Percentiles rank a stretch among this genome's conserved stretches.
These are phyloP conservation scores for Fusarium musae DNA, from an alignment of 2,329 filamentous ascomycete species.

Conservation along the genomic window DNA sequence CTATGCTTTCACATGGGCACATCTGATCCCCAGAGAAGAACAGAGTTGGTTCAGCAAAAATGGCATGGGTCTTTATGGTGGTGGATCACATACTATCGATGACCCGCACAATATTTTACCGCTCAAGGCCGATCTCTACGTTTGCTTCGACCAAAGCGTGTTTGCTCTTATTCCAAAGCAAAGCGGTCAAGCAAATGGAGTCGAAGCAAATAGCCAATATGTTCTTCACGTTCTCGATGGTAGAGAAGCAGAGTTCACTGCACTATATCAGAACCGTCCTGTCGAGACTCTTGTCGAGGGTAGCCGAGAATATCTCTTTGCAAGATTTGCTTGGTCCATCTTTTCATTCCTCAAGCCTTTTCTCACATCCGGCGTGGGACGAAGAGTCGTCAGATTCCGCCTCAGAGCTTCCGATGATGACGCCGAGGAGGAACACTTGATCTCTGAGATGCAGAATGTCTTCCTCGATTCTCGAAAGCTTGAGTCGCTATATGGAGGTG, in stretches of 20 bases:
- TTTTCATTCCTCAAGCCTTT: constrained; percentile 27
- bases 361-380: constrained; percentile 23
- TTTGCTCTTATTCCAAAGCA: constrained; percentile 28
- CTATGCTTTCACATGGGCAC: constrained; percentile 34
- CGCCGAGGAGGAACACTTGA: constrained; percentile 13
- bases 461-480: constrained; percentile 30
- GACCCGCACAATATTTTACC: constrained; percentile 33
- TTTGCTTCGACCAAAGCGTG: constrained; percentile 33
- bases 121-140: constrained; percentile 33
- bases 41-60: constrained; percentile 36
- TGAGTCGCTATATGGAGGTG: constrained; percentile 18
- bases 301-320: constrained; percentile 28
- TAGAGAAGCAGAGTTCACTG: constrained; percentile 28
- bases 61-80: constrained; percentile 32
- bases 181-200: neutral
- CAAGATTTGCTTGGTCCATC: constrained; percentile 26
- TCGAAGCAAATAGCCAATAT: neutral
- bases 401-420: constrained; percentile 14
- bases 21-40: constrained; percentile 30
- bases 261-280: constrained; percentile 19
- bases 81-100: constrained; percentile 29
- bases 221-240: constrained; percentile 22
- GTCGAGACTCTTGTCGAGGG: constrained; percentile 18
- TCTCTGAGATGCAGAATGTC: constrained; percentile 27
- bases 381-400: constrained; percentile 12